Conservation (phyloP, 192 early-diverging fungal species). For the Neocallimastix lanati region DNA sequence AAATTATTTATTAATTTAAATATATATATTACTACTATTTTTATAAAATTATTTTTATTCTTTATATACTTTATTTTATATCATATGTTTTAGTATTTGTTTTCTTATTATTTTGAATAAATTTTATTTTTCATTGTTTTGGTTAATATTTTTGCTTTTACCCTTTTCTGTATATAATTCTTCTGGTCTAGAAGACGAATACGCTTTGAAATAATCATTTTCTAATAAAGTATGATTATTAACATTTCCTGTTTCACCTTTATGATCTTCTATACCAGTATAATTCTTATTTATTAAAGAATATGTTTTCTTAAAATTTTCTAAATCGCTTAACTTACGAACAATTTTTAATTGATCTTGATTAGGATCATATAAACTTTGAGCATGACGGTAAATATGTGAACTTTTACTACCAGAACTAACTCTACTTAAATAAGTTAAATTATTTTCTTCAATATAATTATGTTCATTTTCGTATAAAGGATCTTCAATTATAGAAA, state of each 20-base stretch:
- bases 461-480: neutral
- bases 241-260: no score
- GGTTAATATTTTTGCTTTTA: no score
- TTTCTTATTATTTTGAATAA: no score
- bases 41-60: no score
- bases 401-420: neutral
- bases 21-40: no score
- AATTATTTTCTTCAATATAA: neutral
- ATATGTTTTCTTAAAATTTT: neutral
- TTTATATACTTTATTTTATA: no score
- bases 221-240: neutral
- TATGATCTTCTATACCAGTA: neutral
- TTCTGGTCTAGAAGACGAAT: neutral
- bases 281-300: neutral
- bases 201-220: neutral
- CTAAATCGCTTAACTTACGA: neutral
- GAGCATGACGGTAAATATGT: neutral
- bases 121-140: no score
- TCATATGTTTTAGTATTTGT: no score
- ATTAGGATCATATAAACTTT: neutral
- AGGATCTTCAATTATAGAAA: no score
- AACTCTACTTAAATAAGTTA: neutral
- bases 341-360: neutral
- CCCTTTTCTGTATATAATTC: no score
- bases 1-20: no score